Base-by-base conservation (phyloP, 306 rosid species). In the Dalbergia cochinchinensis region DNA sequence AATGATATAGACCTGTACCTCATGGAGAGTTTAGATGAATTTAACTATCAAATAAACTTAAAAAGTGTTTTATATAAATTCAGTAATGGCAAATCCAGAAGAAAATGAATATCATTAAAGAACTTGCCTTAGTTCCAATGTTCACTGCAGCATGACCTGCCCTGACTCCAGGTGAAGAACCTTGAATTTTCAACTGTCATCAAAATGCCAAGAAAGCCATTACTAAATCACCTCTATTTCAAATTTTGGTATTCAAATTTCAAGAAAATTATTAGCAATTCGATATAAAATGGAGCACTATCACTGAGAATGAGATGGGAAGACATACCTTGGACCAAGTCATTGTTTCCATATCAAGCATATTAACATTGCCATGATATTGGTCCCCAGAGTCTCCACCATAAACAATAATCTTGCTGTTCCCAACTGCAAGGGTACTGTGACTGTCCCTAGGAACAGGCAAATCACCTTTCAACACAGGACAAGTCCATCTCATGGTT, bases 361-460 rank as follows among this genome's bases (percentile, higher is more conserved):
- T 53, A 60, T 89, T 85, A 35, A 91, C 87, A 8, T 86, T 88
- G n/a, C 97, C 92, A 48, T 87, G 86, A 73, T 93, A 93, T 47
- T 87, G 91, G 69, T 93, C 92, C 10, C 97, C 96, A 6, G 88
- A 85, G 74, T 93, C 97, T 55, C 97, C 97, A 8, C 97, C 97
- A 69, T 93, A 93, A 18, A 93, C 91, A 50, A 89, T 68, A 69
- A 93, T 85, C 87, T 88, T 91, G 31, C 31, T 26, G 80, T 85
- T 85, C 53, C 97, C 97, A 44, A 89, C 68, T 19, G 92, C 87
- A 48, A 86, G 81, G 69, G 92, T 80, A 35, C 87, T 85, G 64
- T 93, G 96, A 76, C 94, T 93, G 68, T 93, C 97, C 77, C 97
- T 85, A 62, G 94, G 96, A 76, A 83, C 88, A 33, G 97, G 97